phyloP scores from a whole-genome alignment of 106 monocot species.

The Alisma plantagoaquatica region DNA sequence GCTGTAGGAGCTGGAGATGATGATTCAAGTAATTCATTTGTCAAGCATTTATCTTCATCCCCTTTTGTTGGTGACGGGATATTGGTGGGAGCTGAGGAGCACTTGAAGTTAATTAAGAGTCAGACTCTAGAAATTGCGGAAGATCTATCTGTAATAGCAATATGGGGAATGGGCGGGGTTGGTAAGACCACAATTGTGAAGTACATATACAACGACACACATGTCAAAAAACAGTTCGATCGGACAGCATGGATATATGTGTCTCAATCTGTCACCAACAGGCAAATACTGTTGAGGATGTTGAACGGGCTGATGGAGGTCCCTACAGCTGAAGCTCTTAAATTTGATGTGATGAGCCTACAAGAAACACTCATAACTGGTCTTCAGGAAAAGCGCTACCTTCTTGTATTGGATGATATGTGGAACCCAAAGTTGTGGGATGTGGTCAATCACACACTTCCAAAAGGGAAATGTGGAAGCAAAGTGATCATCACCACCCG shows the following conservation, averaged over 20 bases:
- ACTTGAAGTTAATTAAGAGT: background rate
- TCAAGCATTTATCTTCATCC: slow-evolving; percentile 1
- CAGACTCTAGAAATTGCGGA: slow-evolving; percentile 1
- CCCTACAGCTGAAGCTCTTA: slow-evolving; percentile 2
- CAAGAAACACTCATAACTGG: background rate
- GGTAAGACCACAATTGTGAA: slow-evolving; percentile 38
- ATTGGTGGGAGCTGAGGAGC: slow-evolving; percentile 22
- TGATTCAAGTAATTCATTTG: background rate
- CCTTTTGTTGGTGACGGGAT: slow-evolving; percentile 19
- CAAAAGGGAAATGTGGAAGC: slow-evolving; percentile 4
- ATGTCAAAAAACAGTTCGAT: slow-evolving; percentile 15
- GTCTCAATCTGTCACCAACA: slow-evolving; percentile 7
- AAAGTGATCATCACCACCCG: slow-evolving; percentile 24
- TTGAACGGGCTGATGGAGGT: slow-evolving; percentile 13
- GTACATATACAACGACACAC: slow-evolving; percentile 16
- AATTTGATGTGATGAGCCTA: slow-evolving; percentile 3
- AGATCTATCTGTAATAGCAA: slow-evolving; percentile 2
- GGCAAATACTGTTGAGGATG: slow-evolving; percentile 5
- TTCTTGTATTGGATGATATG: slow-evolving; percentile 28
- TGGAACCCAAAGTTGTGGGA: slow-evolving; percentile 20
- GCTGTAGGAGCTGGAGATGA: background rate
- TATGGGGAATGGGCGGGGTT: slow-evolving; percentile 38
- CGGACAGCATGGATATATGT: slow-evolving; percentile 27
- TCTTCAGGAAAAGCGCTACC: slow-evolving; percentile 14
- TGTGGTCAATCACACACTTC: background rate